Percentiles rank a stretch among this genome's conserved stretches.
Evolutionary conservation across 768 basidiomycete species (phyloP).

Genomic region (Sarcodon aspratus): DNA sequence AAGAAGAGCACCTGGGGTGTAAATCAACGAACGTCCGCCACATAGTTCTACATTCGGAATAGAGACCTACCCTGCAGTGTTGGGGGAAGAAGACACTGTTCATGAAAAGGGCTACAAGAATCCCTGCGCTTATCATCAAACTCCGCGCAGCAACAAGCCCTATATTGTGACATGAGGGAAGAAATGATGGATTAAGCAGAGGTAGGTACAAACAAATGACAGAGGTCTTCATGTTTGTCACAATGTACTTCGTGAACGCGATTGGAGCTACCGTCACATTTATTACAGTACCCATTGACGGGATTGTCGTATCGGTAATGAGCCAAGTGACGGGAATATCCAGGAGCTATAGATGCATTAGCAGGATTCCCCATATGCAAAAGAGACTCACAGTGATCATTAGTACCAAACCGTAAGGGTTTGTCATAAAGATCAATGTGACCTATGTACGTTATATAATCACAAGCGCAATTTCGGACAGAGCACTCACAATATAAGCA

Average conservation of each 20-base stretch:
- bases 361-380: background rate
- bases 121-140: slow-evolving; percentile 31
- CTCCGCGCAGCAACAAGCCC: slow-evolving; percentile 28
- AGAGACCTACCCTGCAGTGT: slow-evolving; percentile 27
- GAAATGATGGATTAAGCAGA: background rate
- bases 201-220: slow-evolving; percentile 15
- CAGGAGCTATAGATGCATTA: slow-evolving; percentile 17
- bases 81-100: slow-evolving; percentile 35
- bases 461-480: background rate
- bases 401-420: slow-evolving; percentile 29
- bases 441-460: background rate
- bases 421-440: slow-evolving; percentile 20
- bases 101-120: slow-evolving; percentile 30
- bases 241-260: slow-evolving; percentile 18
- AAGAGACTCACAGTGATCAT: slow-evolving; percentile 23
- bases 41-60: too few species aligned
- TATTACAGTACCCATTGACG: slow-evolving; percentile 29
- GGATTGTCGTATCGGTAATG: slow-evolving; percentile 24
- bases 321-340: slow-evolving; percentile 36
- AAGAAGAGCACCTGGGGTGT: slow-evolving; percentile 27
- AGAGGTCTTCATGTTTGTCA: slow-evolving; percentile 14
- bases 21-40: background rate
- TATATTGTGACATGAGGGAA: slow-evolving; percentile 7
- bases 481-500: slow-evolving; percentile 20
- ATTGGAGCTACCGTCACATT: slow-evolving; percentile 33